Evolutionary conservation across 257 asterid genomes (phyloP).

Genomic region (Fraxinus americana): DNA sequence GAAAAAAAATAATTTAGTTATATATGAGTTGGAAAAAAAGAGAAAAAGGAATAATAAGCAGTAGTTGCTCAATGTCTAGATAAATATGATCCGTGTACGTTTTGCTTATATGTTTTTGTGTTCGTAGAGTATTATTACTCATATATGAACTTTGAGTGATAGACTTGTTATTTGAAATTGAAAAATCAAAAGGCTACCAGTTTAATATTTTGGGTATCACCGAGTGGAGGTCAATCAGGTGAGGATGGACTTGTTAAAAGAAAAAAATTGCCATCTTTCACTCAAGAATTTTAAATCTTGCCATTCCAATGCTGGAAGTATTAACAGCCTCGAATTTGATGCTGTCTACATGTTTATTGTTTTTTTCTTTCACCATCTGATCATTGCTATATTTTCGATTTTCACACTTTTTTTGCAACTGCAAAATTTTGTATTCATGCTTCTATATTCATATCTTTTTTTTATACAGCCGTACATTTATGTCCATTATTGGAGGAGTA

Average conservation of each 20-base stretch:
- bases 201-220: background rate
- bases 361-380: background rate
- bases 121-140: no score
- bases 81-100: background rate
- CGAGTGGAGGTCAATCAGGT: background rate
- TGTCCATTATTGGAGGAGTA: slow-evolving; percentile 73
- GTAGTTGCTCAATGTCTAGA: background rate
- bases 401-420: background rate
- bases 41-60: background rate
- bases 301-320: background rate
- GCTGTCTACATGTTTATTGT: background rate
- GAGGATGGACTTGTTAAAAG: background rate
- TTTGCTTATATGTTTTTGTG: background rate
- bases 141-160: background rate
- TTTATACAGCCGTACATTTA: slow-evolving; percentile 45
- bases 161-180: background rate
- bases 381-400: background rate
- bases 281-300: background rate
- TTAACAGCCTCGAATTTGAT: background rate
- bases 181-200: background rate
- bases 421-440: background rate
- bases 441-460: background rate
- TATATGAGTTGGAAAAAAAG: no score
- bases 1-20: background rate
- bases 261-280: background rate